phyloP scores from a whole-genome alignment of 495 filamentous ascomycete genomes.

The Aspergillus ostianus region DNA sequence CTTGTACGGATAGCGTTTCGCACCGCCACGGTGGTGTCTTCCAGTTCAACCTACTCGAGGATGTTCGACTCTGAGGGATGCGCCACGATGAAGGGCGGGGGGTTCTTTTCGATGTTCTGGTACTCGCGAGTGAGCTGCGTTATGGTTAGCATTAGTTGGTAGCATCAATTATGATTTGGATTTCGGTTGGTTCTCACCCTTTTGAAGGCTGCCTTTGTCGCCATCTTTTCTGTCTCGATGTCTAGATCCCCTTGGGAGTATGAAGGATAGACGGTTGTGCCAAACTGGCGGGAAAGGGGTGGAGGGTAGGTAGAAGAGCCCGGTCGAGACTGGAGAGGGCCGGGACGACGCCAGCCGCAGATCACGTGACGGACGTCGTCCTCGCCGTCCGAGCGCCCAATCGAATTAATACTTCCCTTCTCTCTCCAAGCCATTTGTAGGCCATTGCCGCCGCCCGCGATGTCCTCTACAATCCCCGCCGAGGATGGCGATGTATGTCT shows the following conservation, averaged over 20 bases:
- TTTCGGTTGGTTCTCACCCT: constrained; percentile 54
- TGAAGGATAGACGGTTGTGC: not conserved
- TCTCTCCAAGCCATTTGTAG: constrained; percentile 9
- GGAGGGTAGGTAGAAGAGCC: not conserved
- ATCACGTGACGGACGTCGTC: not conserved
- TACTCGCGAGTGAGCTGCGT: constrained; percentile 88
- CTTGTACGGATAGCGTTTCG: not conserved
- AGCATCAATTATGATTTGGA: not conserved
- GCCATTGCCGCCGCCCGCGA: constrained; percentile 40
- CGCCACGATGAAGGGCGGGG: constrained; percentile 88
- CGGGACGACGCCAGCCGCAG: not conserved
- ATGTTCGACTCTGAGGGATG: constrained; percentile 96
- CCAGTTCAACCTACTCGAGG: constrained; percentile 63
- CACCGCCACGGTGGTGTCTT: not conserved
- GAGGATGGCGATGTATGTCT: constrained; percentile 44
- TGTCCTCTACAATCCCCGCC: constrained; percentile 43
- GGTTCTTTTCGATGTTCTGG: constrained; percentile 84
- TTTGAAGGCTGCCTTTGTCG: constrained; percentile 79
- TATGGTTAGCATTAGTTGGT: constrained; percentile 15
- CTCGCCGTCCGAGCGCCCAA: not conserved
- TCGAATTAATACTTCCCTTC: too few species aligned
- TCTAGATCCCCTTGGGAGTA: not conserved
- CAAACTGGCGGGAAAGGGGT: not conserved
- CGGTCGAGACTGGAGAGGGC: too few species aligned
- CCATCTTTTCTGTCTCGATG: constrained; percentile 56